phyloP scores from a whole-genome alignment of 805 yeast genomes.

The Cephaloascus albidus region DNA sequence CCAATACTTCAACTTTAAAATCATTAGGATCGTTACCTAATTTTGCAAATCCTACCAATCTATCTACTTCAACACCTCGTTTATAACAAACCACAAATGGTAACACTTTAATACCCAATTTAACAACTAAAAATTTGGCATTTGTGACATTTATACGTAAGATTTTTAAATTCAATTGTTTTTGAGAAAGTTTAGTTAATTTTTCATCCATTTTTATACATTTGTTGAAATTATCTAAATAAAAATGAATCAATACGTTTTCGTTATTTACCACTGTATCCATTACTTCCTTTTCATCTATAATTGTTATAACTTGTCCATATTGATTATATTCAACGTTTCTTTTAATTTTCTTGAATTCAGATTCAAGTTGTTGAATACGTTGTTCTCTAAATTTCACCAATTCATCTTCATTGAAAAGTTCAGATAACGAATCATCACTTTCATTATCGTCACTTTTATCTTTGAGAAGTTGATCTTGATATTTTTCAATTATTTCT shows the following conservation, averaged over 20 bases:
- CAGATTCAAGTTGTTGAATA: conserved; percentile 42
- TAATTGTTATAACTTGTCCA: conserved; percentile 31
- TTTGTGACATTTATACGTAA: conserved; percentile 47
- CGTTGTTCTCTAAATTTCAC: conserved; percentile 54
- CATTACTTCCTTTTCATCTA: conserved; percentile 50
- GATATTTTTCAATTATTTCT: conserved; percentile 32
- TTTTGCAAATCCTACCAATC: conserved; percentile 64
- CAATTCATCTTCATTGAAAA: conserved; percentile 42
- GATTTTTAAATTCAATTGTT: conserved; percentile 47
- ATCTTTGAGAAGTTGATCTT: conserved; percentile 22
- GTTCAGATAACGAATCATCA: conserved; percentile 37
- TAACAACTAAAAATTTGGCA: conserved; percentile 66
- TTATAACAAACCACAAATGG: conserved; percentile 62
- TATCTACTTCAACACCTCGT: conserved; percentile 47
- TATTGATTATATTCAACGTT: conserved; percentile 14
- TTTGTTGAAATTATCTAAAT: conserved; percentile 47
- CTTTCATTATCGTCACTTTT: conserved; percentile 22
- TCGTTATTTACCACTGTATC: conserved; percentile 33
- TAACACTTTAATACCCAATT: conserved; percentile 52
- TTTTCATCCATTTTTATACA: conserved; percentile 51
- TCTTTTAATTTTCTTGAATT: conserved; percentile 24
- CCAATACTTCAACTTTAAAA: conserved; percentile 40
- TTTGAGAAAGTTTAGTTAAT: conserved; percentile 36
- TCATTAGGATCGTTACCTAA: conserved; percentile 37
- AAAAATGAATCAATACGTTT: conserved; percentile 50